These are phyloP conservation scores for Diaporthe citrichinensis DNA, from an alignment of 2,329 filamentous ascomycete genomes.

Conservation along the genomic window DNA sequence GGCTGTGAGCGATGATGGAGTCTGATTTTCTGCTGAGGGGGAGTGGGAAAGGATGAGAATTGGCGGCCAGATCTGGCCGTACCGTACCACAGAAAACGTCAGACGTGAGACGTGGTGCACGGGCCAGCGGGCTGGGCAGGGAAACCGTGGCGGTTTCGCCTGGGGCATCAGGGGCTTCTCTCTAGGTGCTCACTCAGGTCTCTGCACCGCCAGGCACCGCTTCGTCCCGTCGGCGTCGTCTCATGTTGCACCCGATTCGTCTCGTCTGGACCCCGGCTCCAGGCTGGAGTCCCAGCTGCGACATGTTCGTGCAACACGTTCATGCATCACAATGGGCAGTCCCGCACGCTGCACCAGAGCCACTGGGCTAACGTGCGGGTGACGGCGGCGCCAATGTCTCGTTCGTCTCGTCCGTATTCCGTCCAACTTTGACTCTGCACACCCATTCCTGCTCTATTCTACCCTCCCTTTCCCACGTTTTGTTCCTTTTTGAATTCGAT, in stretches of 20 bases:
- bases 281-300: constrained; percentile 24
- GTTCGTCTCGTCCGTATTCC: constrained; percentile 28
- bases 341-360: neutral
- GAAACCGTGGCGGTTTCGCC: constrained; percentile 32
- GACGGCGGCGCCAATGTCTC: constrained; percentile 23
- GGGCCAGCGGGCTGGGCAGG: constrained; percentile 29
- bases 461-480: constrained; percentile 11
- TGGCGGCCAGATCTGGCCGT: neutral
- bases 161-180: constrained; percentile 23
- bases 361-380: neutral
- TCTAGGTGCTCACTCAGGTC: neutral
- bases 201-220: neutral
- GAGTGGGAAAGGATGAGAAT: neutral
- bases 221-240: constrained; percentile 26
- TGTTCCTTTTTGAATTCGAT: constrained; percentile 4
- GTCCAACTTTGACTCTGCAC: constrained; percentile 7
- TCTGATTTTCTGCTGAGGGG: neutral
- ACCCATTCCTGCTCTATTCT: constrained; percentile 19
- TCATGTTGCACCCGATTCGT: constrained; percentile 31
- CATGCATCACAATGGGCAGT: constrained; percentile 8
- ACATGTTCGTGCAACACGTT: constrained; percentile 32
- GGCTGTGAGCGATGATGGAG: neutral
- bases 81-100: constrained; percentile 20
- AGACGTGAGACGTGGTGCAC: constrained; percentile 30
- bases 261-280: constrained; percentile 28